Evolutionary conservation across 2,329 filamentous ascomycete genomes (phyloP), one percentile per base, ranked within the genome.

Genomic region (Aureobasidium sp.): DNA sequence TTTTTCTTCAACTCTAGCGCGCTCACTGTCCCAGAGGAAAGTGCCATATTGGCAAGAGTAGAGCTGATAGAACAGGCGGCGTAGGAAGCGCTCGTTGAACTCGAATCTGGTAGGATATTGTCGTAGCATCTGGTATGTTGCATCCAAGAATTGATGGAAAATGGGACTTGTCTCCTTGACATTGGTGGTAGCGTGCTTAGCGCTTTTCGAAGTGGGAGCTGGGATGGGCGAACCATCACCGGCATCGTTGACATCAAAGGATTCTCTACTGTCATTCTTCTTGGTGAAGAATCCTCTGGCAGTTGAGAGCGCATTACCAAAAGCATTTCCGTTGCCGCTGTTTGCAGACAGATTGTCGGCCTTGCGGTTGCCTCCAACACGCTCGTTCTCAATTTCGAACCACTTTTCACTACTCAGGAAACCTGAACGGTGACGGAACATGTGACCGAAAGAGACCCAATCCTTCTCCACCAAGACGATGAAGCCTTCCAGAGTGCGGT

Each of bases 31-130:
- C 75, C 90, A 96, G 5, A 99, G 81, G 72, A 99, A 99, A 0
- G 93, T 97, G 50, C 94, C 94, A 66, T 97, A 99, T 72, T 99
- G 94, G 67, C 92, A 96, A 0, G 93, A 93, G 72, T 97, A 93
- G 1, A 96, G 82, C 72, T 99, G 94, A 71, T 97, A 99, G 1
- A 97, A 80, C 3, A 99, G 79, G 24, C 94, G 86, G 29, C 91
- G 84, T 7, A 99, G 78, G 74, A 99, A 97, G 5, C 93, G 86
- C 73, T 97, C 94, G 68, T 96, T 97, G 76, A 92, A 99, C 73
- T 99, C 93, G 71, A 99, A 99, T 0, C 92, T 87, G 7, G 85
- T 89, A 0, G 92, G 92, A 69, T 93, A 81, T 72, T 97, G 94
- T 64, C 89, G 82, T 27, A 96, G 77, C 32, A 99, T 81, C 73